Evolutionary conservation across 1,139 yeast genomes (phyloP).

Genomic region (Nakaseomyces uthaithaninus): DNA sequence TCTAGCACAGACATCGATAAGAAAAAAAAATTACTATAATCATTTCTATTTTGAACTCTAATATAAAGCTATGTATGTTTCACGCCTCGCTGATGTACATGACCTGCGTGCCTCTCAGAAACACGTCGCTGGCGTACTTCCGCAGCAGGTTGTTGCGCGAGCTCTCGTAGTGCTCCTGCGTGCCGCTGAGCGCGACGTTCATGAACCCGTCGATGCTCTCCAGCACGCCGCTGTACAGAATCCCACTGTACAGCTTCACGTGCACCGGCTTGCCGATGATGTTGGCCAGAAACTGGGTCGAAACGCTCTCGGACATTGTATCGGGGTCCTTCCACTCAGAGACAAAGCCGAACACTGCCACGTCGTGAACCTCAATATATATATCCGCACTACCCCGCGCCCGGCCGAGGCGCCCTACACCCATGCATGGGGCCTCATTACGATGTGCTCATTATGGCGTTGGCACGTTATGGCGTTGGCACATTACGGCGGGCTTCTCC

Average conservation of each 20-base stretch:
- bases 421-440: too few relatives aligned
- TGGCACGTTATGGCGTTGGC: too few relatives aligned
- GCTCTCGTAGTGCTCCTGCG: conserved; percentile 47
- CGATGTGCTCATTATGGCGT: too few relatives aligned
- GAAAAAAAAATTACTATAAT: neutral
- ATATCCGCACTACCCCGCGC: too few relatives aligned
- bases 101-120: conserved; percentile 91
- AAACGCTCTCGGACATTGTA: conserved; percentile 11
- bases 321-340: too few relatives aligned
- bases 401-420: too few relatives aligned
- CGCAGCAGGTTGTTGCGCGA: conserved; percentile 48
- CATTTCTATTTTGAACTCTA: neutral
- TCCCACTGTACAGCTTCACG: conserved; percentile 81
- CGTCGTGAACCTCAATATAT: too few relatives aligned
- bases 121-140: conserved; percentile 73
- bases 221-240: conserved; percentile 66
- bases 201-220: conserved; percentile 94
- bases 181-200: conserved; percentile 81
- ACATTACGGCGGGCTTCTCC: too few relatives aligned
- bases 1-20: neutral
- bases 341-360: too few relatives aligned
- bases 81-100: conserved; percentile 38
- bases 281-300: conserved; percentile 53
- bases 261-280: conserved; percentile 74
- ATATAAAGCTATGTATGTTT: too few relatives aligned